Evolutionary conservation across 163 green algal genomes (phyloP).

Genomic region (Chlamydomonas reinhardtii): DNA sequence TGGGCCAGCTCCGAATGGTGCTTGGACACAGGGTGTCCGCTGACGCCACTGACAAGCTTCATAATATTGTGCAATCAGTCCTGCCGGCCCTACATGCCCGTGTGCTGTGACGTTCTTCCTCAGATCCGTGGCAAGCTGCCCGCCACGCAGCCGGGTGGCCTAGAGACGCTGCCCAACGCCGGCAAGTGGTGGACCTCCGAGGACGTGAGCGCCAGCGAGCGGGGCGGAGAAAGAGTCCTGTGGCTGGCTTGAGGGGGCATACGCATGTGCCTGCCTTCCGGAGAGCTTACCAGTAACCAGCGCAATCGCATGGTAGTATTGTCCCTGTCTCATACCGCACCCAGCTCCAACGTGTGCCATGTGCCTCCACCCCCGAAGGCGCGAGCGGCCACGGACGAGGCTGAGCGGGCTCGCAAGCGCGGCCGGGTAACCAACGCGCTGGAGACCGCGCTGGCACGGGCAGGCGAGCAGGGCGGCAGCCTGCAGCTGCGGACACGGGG

Average conservation of each 20-base stretch:
- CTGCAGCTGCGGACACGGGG: constrained; percentile 59
- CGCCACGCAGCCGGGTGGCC: not conserved
- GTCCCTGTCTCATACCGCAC: too few relatives aligned
- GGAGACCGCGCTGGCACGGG: constrained; percentile 62
- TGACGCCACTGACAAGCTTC: too few relatives aligned
- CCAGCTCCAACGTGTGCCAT: too few relatives aligned
- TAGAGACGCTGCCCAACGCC: not conserved
- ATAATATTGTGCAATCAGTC: too few relatives aligned
- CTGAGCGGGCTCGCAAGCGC: constrained; percentile 54
- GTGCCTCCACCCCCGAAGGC: not conserved
- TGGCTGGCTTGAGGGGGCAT: too few relatives aligned
- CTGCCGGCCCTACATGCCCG: too few relatives aligned
- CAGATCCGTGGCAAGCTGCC: constrained; percentile 21
- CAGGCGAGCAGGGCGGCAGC: constrained; percentile 50
- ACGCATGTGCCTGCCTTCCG: too few relatives aligned
- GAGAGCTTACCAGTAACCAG: too few relatives aligned
- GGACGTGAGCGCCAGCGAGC: not conserved
- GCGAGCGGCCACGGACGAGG: constrained; percentile 49
- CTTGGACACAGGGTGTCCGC: too few relatives aligned
- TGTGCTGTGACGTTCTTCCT: too few relatives aligned
- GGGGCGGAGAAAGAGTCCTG: constrained; percentile 1
- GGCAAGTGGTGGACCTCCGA: constrained; percentile 23
- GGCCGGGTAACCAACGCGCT: constrained; percentile 60
- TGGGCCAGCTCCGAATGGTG: too few relatives aligned
- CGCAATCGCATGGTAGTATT: too few relatives aligned